Percentiles rank a stretch among this genome's conserved stretches.
Conservation (phyloP, 306 rosid genomes). For the Senna siamea region DNA sequence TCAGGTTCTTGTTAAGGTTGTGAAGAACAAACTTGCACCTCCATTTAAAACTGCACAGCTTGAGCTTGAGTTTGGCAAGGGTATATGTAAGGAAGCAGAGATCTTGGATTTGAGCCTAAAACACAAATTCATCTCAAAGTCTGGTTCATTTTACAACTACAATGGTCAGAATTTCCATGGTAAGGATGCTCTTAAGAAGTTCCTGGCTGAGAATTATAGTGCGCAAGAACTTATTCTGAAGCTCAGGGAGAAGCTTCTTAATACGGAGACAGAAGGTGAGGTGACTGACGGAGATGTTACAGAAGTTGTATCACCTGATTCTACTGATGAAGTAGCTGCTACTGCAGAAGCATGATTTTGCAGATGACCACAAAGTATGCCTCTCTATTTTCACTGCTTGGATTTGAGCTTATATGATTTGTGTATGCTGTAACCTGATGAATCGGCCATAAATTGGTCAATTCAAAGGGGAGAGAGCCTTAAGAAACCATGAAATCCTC, state of each 20-base stretch:
- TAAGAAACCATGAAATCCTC: slow-evolving; percentile 10
- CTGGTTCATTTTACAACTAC: slow-evolving; percentile 52
- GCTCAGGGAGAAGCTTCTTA: slow-evolving; percentile 64
- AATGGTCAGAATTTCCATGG: slow-evolving; percentile 53
- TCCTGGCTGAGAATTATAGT: slow-evolving; percentile 42
- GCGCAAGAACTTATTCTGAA: slow-evolving; percentile 45
- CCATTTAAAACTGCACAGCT: slow-evolving; percentile 78
- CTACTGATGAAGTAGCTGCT: slow-evolving; percentile 58
- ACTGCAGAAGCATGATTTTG: slow-evolving; percentile 59
- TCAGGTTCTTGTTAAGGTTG: slow-evolving; percentile 83
- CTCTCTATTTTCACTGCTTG: slow-evolving; percentile 19
- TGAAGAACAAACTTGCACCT: slow-evolving; percentile 95
- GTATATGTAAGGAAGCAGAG: slow-evolving; percentile 69
- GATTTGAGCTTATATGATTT: slow-evolving; percentile 13
- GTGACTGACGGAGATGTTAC: slow-evolving; percentile 35
- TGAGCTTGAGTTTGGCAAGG: slow-evolving; percentile 94
- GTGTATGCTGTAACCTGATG: slow-evolving; percentile 29
- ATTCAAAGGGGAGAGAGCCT: slow-evolving; percentile 15
- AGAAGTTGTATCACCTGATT: slow-evolving; percentile 58
- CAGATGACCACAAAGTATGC: slow-evolving; percentile 20
- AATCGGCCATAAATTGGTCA: slow-evolving; percentile 28
- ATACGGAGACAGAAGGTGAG: slow-evolving; percentile 43
- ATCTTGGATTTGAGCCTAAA: slow-evolving; percentile 69
- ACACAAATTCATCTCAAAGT: slow-evolving; percentile 58
- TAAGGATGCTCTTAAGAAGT: slow-evolving; percentile 60